These are phyloP conservation scores for Symbiodinium pilosum DNA, from an alignment of 73 alveolate species.

Conservation along the genomic window DNA sequence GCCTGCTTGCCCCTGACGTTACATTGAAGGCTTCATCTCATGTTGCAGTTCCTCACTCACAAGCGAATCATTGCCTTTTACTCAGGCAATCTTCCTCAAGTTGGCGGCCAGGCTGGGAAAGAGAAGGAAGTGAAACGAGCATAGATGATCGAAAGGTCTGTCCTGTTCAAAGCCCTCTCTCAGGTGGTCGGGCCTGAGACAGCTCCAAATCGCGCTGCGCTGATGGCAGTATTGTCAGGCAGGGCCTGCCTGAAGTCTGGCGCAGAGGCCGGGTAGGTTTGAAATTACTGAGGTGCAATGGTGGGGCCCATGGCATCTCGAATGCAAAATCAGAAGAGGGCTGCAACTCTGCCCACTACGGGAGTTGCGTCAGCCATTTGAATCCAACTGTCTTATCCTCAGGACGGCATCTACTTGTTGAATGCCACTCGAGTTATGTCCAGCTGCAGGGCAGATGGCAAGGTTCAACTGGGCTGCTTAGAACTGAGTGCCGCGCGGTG, in stretches of 20 bases:
- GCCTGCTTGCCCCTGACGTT: no score
- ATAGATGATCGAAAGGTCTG: neutral
- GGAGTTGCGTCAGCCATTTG: neutral
- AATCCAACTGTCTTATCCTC: neutral
- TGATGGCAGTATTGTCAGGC: slow-evolving; percentile 63
- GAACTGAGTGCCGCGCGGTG: neutral
- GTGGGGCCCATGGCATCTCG: slow-evolving; percentile 63
- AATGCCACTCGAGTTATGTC: slow-evolving; percentile 68
- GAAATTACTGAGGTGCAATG: no score
- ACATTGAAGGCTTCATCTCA: no score
- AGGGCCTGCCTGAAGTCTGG: neutral
- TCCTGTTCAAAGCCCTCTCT: neutral
- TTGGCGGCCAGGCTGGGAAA: slow-evolving; percentile 36
- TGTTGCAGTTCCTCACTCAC: no score
- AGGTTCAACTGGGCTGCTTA: neutral
- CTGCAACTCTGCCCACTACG: no score
- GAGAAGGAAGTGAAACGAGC: no score
- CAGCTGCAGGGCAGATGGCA: slow-evolving; percentile 69
- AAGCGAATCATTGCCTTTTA: neutral
- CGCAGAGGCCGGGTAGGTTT: no score
- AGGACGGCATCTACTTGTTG: slow-evolving; percentile 71
- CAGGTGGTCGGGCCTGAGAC: slow-evolving; percentile 60
- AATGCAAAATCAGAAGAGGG: no score
- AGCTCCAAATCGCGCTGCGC: slow-evolving; percentile 48
- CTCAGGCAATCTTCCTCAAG: slow-evolving; percentile 28